phyloP scores from a whole-genome alignment of 129 eudicot genomes.

The Pittosporum tobira region DNA sequence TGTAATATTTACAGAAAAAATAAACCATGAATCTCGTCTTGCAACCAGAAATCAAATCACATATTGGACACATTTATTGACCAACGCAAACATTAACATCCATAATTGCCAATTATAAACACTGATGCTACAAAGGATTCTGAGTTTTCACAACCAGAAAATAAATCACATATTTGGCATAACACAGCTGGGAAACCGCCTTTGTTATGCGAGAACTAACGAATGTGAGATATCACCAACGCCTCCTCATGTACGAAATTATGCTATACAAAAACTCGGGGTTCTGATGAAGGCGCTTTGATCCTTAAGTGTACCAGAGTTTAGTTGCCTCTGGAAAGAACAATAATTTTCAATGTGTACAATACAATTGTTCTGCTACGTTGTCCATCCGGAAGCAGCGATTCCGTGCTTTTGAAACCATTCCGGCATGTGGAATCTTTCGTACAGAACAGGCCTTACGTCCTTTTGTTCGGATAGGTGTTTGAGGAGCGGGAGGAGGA shows the following conservation, averaged over 20 bases:
- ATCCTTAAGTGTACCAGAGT: constrained; percentile 21
- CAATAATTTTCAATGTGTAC: constrained; percentile 13
- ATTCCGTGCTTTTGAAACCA: constrained; percentile 98
- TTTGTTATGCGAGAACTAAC: constrained; percentile 14
- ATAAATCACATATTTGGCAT: constrained; percentile 3
- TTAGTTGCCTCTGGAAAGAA: constrained; percentile 20
- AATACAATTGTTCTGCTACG: not conserved
- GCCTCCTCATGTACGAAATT: constrained; percentile 22
- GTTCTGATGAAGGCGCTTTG: constrained; percentile 16
- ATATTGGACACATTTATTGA: constrained; percentile 19
- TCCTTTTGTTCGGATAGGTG: constrained; percentile 79
- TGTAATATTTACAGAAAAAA: not conserved
- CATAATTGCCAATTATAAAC: constrained; percentile 16
- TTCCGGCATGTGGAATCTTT: constrained; percentile 86
- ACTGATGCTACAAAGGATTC: constrained; percentile 24
- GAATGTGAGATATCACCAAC: constrained; percentile 17
- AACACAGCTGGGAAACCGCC: constrained; percentile 15
- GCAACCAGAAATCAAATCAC: not conserved
- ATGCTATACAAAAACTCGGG: constrained; percentile 45
- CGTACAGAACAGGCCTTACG: constrained; percentile 70
- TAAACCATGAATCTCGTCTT: not conserved
- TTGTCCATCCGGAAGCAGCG: constrained; percentile 54
- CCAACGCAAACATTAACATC: constrained; percentile 10
- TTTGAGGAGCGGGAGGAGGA: constrained; percentile 88
- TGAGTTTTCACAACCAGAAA: constrained; percentile 15